A percentile compares a stretch with the other conserved stretches of the same genome.
Conservation (phyloP, 306 rosid species). For the Castanea crenata region DNA sequence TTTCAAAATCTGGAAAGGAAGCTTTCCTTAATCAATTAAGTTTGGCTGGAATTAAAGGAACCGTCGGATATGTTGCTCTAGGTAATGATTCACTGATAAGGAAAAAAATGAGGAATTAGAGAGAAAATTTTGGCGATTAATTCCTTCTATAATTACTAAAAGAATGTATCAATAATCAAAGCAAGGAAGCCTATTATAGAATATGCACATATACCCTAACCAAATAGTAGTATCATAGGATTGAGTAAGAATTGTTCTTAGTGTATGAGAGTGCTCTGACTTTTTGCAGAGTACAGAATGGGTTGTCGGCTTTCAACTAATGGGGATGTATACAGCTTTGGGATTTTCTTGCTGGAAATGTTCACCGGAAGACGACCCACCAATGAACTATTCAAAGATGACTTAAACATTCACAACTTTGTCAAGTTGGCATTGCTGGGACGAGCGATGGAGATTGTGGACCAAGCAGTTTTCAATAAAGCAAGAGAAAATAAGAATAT, state of each 20-base stretch:
- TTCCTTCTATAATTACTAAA: not conserved
- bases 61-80: slow-evolving; percentile 14
- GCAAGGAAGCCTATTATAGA: no score
- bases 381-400: not conserved
- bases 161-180: no score
- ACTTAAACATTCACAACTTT: not conserved
- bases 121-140: no score
- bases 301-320: slow-evolving; percentile 2
- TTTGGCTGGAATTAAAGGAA: slow-evolving; percentile 2
- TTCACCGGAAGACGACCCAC: not conserved
- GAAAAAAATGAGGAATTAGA: no score
- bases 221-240: not conserved
- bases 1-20: not conserved
- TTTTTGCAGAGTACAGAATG: not conserved
- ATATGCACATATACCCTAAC: not conserved
- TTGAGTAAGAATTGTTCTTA: not conserved
- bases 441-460: not conserved
- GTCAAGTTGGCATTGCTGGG: not conserved
- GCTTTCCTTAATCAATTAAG: not conserved
- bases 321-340: slow-evolving; percentile 2
- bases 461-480: not conserved
- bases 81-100: not conserved
- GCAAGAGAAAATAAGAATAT: not conserved
- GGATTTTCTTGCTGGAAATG: slow-evolving; percentile 18
- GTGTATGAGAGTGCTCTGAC: not conserved